Conservation (phyloP, 1,284 basidiomycete species). For the Dichomitus squalens region DNA sequence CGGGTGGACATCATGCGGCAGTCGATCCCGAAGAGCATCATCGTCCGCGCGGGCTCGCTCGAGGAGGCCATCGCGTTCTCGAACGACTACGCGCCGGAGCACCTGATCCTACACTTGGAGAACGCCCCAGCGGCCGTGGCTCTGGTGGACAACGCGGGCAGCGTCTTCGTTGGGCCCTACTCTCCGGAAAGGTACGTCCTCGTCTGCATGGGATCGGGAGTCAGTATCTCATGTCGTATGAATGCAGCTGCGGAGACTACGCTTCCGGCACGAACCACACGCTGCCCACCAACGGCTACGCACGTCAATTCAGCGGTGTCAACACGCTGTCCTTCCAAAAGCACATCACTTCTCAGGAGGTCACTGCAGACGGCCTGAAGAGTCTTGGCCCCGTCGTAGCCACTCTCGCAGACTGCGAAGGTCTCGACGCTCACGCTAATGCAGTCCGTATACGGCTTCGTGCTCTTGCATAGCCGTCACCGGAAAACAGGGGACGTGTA, state of each 20-base stretch:
- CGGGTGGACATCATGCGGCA: conserved; percentile 91
- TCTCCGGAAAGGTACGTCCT: conserved; percentile 86
- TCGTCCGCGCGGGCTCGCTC: conserved; percentile 71
- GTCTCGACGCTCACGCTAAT: conserved; percentile 92
- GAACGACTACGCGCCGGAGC: conserved; percentile 98
- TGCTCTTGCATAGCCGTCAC: conserved; percentile 22
- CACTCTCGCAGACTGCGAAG: conserved; percentile 93
- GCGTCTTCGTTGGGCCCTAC: conserved; percentile 93
- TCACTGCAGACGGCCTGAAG: conserved; percentile 80
- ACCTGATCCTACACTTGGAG: conserved; percentile 88
- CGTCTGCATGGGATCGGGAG: background rate
- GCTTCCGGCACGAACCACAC: conserved; percentile 99
- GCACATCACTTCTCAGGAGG: conserved; percentile 95
- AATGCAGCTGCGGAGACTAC: conserved; percentile 90
- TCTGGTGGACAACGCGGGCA: conserved; percentile 88
- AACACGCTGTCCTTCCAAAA: conserved; percentile 99
- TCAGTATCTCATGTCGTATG: background rate
- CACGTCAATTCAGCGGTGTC: conserved; percentile 97
- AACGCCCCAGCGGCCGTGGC: conserved; percentile 69
- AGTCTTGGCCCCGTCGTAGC: conserved; percentile 88
- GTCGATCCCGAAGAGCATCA: conserved; percentile 91
- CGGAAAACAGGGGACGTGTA: background rate
- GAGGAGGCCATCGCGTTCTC: conserved; percentile 87
- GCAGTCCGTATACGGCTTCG: conserved; percentile 75
- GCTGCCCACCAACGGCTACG: conserved; percentile 92